Conservation (phyloP, 2,329 filamentous ascomycete species). For the Fusarium euwallaceae region DNA sequence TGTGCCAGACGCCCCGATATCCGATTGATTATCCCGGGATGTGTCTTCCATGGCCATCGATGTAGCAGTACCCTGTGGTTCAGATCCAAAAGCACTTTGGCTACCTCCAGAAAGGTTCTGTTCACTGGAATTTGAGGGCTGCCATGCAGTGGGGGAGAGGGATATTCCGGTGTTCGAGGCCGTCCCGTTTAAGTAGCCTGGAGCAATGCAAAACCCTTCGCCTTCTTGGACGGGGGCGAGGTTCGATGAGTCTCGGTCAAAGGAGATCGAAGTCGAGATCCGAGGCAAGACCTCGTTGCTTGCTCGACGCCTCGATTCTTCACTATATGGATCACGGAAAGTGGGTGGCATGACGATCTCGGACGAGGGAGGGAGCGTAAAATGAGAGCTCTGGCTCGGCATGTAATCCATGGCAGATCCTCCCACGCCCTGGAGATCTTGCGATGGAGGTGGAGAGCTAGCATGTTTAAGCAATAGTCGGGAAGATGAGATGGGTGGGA, state of each 20-base stretch:
- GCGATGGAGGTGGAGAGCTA: slow-evolving; percentile 25
- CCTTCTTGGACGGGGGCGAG: slow-evolving; percentile 37
- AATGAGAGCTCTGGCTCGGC: slow-evolving; percentile 27
- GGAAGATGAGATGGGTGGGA: not conserved
- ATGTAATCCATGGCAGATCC: slow-evolving; percentile 44
- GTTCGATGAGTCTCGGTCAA: slow-evolving; percentile 27
- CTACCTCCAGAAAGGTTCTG: slow-evolving; percentile 21
- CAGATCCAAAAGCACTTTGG: slow-evolving; percentile 17
- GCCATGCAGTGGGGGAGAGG: not conserved
- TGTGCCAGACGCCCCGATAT: not conserved
- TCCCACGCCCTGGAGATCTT: slow-evolving; percentile 46
- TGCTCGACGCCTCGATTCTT: slow-evolving; percentile 8
- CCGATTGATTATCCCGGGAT: not conserved
- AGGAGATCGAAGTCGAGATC: slow-evolving; percentile 17
- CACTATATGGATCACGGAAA: slow-evolving; percentile 14
- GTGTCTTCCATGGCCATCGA: slow-evolving; percentile 24
- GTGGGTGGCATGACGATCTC: not conserved
- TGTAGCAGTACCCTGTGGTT: not conserved
- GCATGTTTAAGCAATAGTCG: slow-evolving; percentile 8
- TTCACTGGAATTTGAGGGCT: slow-evolving; percentile 1
- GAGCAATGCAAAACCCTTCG: slow-evolving; percentile 31
- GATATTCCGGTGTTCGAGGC: slow-evolving; percentile 2
- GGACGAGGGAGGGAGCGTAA: slow-evolving; percentile 32
- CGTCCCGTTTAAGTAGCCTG: slow-evolving; percentile 23
- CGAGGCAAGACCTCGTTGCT: slow-evolving; percentile 19